Percentiles rank a stretch among this genome's conserved stretches.
Evolutionary conservation across 1,284 basidiomycete species (phyloP).

Genomic region (Schizopora paradoxa): DNA sequence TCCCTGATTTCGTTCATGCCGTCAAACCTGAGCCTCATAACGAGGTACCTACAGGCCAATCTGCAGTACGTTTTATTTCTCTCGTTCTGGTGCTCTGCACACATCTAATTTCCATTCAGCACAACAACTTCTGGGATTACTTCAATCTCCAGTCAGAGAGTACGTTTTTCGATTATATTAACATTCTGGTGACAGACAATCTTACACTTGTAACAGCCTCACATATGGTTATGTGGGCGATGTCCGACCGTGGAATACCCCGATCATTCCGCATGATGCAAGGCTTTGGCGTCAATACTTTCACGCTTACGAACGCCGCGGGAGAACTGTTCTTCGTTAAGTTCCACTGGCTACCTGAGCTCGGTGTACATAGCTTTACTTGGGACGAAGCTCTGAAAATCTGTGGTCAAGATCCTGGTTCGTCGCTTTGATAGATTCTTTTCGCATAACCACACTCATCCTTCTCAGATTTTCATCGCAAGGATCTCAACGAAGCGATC

Average conservation of each 20-base stretch:
- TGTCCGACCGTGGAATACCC: constrained; percentile 79
- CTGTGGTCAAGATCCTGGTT: constrained; percentile 70
- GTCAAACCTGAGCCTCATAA: constrained; percentile 78
- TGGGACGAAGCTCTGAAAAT: constrained; percentile 88
- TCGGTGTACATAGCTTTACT: constrained; percentile 75
- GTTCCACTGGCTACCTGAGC: constrained; percentile 78
- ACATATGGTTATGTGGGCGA: constrained; percentile 79
- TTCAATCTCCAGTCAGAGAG: constrained; percentile 59
- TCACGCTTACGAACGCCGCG: constrained; percentile 59
- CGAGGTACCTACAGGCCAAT: constrained; percentile 60
- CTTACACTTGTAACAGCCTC: constrained; percentile 40
- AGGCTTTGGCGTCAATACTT: constrained; percentile 83
- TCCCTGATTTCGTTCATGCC: constrained; percentile 78
- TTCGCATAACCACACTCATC: constrained; percentile 2
- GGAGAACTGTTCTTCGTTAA: constrained; percentile 77
- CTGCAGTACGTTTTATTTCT: constrained; percentile 29
- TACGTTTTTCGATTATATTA: constrained; percentile 24
- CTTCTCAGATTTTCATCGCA: constrained; percentile 68
- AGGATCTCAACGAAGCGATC: constrained; percentile 77
- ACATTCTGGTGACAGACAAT: background rate
- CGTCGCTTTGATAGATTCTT: constrained; percentile 17
- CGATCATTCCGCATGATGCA: constrained; percentile 84
- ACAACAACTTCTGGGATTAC: constrained; percentile 86
- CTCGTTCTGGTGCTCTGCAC: constrained; percentile 15
- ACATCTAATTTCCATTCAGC: constrained; percentile 35